phyloP scores from a whole-genome alignment of 192 early-diverging fungal species.

The Spizellomyces punctatus region DNA sequence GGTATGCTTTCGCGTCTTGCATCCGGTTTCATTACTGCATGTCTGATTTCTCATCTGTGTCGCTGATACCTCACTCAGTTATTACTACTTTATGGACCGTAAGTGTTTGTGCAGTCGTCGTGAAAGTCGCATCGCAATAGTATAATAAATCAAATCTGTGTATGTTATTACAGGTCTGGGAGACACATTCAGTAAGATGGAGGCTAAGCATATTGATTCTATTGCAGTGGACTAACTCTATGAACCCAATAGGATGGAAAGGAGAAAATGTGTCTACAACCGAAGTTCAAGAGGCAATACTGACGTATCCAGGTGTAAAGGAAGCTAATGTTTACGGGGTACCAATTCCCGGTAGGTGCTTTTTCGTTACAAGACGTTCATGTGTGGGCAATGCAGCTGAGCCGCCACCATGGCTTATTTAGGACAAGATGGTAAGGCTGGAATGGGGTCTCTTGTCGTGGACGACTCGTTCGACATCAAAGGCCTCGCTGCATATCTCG shows the following conservation, averaged over 20 bases:
- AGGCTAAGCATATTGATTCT: too few relatives aligned
- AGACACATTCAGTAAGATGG: slow-evolving; percentile 59
- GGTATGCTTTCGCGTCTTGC: slow-evolving; percentile 22
- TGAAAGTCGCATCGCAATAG: too few relatives aligned
- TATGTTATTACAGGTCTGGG: slow-evolving; percentile 72
- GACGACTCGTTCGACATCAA: slow-evolving; percentile 46
- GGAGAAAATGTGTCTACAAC: slow-evolving; percentile 53
- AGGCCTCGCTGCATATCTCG: slow-evolving; percentile 38
- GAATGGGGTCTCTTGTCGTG: slow-evolving; percentile 67
- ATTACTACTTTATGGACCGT: too few relatives aligned
- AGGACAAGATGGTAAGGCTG: slow-evolving; percentile 59
- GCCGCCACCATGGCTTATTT: too few relatives aligned
- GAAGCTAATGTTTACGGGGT: slow-evolving; percentile 71
- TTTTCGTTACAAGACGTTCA: too few relatives aligned
- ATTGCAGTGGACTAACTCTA: too few relatives aligned
- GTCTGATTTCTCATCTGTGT: too few relatives aligned
- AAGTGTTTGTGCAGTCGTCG: too few relatives aligned
- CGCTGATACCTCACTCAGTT: too few relatives aligned
- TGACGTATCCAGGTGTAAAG: slow-evolving; percentile 49
- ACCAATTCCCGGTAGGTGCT: slow-evolving; percentile 40
- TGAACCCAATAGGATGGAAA: slow-evolving; percentile 42
- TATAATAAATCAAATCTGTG: slow-evolving; percentile 8
- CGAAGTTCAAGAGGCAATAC: slow-evolving; percentile 64
- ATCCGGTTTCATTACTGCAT: too few relatives aligned
- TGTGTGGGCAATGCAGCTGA: too few relatives aligned